Evolutionary conservation across 352 stramenopile genomes (phyloP), one percentile per base, ranked within the genome.

Genomic region (Peronospora belbahrii): DNA sequence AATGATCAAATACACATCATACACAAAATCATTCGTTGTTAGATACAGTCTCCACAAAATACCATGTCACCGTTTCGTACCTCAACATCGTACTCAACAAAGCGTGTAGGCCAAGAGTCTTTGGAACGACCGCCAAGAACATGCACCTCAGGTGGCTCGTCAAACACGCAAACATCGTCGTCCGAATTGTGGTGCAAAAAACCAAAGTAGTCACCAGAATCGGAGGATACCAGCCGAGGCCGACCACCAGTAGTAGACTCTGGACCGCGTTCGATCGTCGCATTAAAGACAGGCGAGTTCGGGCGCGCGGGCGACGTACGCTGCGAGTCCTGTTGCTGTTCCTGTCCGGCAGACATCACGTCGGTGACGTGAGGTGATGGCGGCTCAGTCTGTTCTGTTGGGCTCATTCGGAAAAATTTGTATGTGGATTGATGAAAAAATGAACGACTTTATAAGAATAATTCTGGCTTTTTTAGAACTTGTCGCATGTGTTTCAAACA

Each of bases 51-150:
- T 13, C 20, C 9, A 42, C 6, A 24, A 23, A 32, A 30, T 45
- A 11, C 3, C 17, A 36, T 17, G 11, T 1, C 14, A 25, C 18
- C 11, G 2, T 17, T 11, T 17, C 56, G 37, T 61, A 91, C 70
- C 66, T 93, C 73, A 10, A 93, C 67, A 44, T 90, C 78, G 45
- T 88, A 93, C 65, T 93, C 81, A 54, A 93, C 73, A 39, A 86
- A 89, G 24, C 76, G 72, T 33, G 78, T 81, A 4, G 77, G 78
- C 81, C 81, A 93, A 31, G 78, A 71, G n/a, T 93, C 81, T 35
- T 90, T 65, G 0, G 68, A 83, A 30, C 70, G 74, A 2, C 73
- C 75, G 19, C 70, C 61, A 14, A 88, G 45, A 25, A 90, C 78
- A 15, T 52, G 62, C n/a, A 90, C 57, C 18, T 67, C 50, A 0